Evolutionary conservation across 2,329 filamentous ascomycete species (phyloP), one percentile per base, ranked within the genome.

Genomic region (Cercospora beticola): DNA sequence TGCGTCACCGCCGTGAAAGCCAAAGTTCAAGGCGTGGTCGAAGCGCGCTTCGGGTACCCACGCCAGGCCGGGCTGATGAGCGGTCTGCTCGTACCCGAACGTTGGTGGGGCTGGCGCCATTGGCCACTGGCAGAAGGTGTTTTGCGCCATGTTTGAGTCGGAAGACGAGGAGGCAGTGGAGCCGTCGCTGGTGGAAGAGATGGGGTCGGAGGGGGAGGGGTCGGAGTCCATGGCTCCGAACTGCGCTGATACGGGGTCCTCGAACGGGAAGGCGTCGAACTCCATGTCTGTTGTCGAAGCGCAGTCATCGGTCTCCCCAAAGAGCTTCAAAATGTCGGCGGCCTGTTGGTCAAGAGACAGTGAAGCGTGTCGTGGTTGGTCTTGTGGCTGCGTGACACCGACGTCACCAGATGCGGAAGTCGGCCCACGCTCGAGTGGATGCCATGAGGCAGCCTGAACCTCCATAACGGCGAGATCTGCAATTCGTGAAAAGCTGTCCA

Each of bases 301-400:
- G 59, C 61, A 46, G 33, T 65, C 61, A 10, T 69, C 60, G 16
- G 49, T 62, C 46, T 70, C 64, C 9, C 65, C 65, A 46, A 69
- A 66, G 26, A 65, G 67, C 18, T 56, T 62, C 23, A 72, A 18
- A 36, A 71, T 70, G 58, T 72, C 64, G 59, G 64, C 68, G 64
- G 68, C 71, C 36, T 73, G 68, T 46, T 68, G 67, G 58, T 73
- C 71, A 66, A 65, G 69, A 23, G 71, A 67, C 65, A 66, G 61
- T 21, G 70, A 72, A 26, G 63, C 58, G n/a, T 73, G 70, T 43
- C 70, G 65, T 54, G 63, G 64, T 14, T 65, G 65, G 64, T 60
- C 59, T 61, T 66, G 64, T 62, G 68, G 66, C 66, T 72, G 65
- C 18, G 68, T 72, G 64, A 66, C 65, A 67, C 68, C 68, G 56